Base-by-base conservation (phyloP, 495 filamentous ascomycete genomes). In the Polyplosphaeria fusca region DNA sequence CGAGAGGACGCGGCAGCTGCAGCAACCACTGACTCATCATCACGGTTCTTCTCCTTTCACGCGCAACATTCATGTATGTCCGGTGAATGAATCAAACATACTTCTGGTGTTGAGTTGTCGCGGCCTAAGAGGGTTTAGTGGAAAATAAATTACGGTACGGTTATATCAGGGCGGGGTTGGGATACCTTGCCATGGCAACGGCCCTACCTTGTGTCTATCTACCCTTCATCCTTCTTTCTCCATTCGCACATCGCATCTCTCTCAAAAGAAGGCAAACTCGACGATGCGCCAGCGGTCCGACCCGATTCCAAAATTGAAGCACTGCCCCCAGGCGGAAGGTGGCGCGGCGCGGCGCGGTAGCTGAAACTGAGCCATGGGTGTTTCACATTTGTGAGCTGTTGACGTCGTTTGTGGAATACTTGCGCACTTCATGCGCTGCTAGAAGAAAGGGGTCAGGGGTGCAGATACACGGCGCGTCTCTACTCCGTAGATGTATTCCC, bases 381-480 rank as follows among this genome's bases (percentile, higher is more conserved):
- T 5, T 18, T 13, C 20, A 5, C 5, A 18, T 42, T 42, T 18
- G 9, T 42, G 39, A 20, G 39, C 9, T 42, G 19, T 11, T 5
- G 39, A 20, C 5, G 39, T 20, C 9, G 20, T 7, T 42, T 13
- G 9, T 19, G 5, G 39, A 42, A 20, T n/a, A n/a, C n/a, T n/a
- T n/a, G 20, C 39, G 19, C 9, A 12, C 20, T 12, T 18, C 20
- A 42, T 42, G 39, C 39, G 19, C 39, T 5, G 5, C 20, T 19
- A 20, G 20, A 9, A 42, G 20, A 42, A 42, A 42, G 39, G 39
- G 39, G 39, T 42, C 39, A 42, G 39, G 39, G 20, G 39, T 42
- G 39, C 39, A 42, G 30, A 7, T 35, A 14, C 30, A 35, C 30
- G 30, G 14, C 14, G 30, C 30, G 30, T 7, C 14, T 35, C n/a